Conservation (phyloP, 2,329 filamentous ascomycete species). For the Botryotinia narcissicola region DNA sequence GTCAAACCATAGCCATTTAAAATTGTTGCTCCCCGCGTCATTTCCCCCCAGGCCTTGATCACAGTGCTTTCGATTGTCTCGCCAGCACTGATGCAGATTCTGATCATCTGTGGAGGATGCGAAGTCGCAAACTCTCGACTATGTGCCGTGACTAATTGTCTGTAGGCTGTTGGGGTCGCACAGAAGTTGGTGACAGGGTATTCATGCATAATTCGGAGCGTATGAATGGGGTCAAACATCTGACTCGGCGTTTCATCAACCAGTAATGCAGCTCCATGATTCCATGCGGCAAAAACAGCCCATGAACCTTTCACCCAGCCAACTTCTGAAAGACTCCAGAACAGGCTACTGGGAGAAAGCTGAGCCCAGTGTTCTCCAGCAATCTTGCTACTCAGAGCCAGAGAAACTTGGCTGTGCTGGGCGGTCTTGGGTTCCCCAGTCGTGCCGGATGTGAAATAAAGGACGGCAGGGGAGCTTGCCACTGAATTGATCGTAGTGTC, state of each 20-base stretch:
- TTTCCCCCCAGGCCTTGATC: background rate
- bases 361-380: background rate
- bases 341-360: background rate
- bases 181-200: background rate
- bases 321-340: background rate
- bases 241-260: background rate
- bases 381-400: background rate
- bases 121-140: background rate
- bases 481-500: background rate
- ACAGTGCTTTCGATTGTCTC: background rate
- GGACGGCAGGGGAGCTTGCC: slow-evolving; percentile 15
- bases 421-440: slow-evolving; percentile 29
- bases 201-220: background rate
- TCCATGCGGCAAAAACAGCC: background rate
- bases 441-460: slow-evolving; percentile 37
- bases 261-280: background rate
- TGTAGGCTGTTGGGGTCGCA: background rate
- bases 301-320: background rate
- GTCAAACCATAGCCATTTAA: background rate
- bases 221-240: background rate
- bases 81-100: background rate
- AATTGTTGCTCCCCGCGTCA: background rate
- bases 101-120: background rate
- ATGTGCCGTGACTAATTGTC: background rate
- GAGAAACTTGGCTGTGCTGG: background rate